Evolutionary conservation across 768 basidiomycete species (phyloP).

Genomic region (Mycena leptocephala): DNA sequence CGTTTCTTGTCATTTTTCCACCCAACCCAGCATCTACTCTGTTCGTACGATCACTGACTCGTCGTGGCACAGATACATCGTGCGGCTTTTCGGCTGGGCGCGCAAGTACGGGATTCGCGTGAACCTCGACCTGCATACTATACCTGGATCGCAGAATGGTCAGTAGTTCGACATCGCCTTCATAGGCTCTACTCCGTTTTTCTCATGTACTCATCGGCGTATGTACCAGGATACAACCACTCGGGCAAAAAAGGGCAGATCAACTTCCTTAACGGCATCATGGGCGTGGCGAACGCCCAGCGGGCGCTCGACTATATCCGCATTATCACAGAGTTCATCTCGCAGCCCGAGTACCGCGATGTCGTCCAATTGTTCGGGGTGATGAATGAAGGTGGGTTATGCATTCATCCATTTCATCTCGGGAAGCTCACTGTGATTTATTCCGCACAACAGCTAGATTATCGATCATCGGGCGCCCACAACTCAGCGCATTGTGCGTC

Average conservation of each 20-base stretch:
- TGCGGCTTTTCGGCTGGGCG: slow-evolving; percentile 77
- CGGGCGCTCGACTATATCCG: slow-evolving; percentile 3
- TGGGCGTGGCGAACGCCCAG: neutral
- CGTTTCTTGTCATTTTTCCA: too few species aligned
- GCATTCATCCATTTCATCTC: neutral
- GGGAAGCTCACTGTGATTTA: neutral
- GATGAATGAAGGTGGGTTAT: slow-evolving; percentile 50
- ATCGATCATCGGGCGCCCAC: neutral
- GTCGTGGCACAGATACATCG: slow-evolving; percentile 61
- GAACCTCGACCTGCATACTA: slow-evolving; percentile 74
- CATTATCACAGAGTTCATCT: slow-evolving; percentile 6
- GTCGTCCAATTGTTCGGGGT: slow-evolving; percentile 67
- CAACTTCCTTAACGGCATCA: neutral
- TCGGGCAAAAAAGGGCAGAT: neutral
- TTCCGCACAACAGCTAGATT: neutral
- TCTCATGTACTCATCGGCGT: neutral
- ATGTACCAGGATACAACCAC: neutral
- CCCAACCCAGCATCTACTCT: neutral
- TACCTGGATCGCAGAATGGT: slow-evolving; percentile 76
- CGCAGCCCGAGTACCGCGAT: slow-evolving; percentile 59
- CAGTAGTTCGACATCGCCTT: slow-evolving; percentile 45
- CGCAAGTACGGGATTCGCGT: slow-evolving; percentile 82
- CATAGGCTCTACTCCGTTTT: neutral
- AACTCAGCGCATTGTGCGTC: neutral
- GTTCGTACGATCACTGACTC: slow-evolving; percentile 51